A percentile compares a stretch with the other conserved stretches of the same genome.
Conservation (phyloP, 2,329 filamentous ascomycete species). For the Colletotrichum sp. region DNA sequence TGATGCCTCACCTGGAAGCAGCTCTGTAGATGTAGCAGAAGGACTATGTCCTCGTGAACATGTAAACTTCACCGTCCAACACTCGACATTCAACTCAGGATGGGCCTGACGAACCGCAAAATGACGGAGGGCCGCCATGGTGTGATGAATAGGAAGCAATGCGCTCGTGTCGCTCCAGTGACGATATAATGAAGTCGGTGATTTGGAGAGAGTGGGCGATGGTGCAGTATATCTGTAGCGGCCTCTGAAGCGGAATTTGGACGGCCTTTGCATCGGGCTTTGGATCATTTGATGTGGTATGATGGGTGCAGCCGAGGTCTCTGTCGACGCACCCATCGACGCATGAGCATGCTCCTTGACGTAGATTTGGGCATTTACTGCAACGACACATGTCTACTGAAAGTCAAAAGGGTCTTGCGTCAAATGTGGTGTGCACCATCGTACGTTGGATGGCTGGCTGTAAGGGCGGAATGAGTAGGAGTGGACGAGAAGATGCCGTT, state of each 20-base stretch:
- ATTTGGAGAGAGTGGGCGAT: background rate
- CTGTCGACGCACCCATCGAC: background rate
- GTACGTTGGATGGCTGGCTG: background rate
- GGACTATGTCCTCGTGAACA: background rate
- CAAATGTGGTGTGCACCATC: background rate
- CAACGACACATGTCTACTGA: background rate
- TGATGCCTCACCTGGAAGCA: background rate
- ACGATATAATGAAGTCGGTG: background rate
- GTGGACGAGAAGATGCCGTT: background rate
- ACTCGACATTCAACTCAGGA: background rate
- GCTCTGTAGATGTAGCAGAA: background rate
- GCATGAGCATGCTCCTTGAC: background rate
- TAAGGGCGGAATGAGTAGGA: background rate
- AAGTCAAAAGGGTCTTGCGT: background rate
- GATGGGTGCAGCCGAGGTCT: background rate
- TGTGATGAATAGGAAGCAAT: background rate
- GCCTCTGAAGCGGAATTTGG: background rate
- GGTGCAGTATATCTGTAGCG: background rate
- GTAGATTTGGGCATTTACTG: background rate
- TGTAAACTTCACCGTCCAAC: background rate
- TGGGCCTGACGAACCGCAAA: background rate
- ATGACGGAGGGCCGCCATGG: background rate
- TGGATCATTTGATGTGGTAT: background rate
- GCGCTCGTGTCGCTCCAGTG: constrained; percentile 30
- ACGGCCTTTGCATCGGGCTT: background rate